phyloP scores from a whole-genome alignment of 176 grass and related monocot genomes.

The Thalia dealbata region DNA sequence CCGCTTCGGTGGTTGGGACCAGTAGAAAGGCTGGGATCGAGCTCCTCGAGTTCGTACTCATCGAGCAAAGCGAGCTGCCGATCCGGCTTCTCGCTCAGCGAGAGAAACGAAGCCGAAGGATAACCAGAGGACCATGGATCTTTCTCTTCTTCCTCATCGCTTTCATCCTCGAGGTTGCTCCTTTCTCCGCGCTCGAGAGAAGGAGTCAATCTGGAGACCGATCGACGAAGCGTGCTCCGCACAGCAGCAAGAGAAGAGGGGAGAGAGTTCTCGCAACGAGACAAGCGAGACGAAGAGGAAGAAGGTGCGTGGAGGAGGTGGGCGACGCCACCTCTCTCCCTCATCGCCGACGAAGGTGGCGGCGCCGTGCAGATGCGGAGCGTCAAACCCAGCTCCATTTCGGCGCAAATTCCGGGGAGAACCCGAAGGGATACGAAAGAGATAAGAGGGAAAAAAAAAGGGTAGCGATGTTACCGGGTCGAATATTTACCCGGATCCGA shows the following conservation, averaged over 20 bases:
- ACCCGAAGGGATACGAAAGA: neutral
- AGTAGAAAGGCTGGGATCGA: conserved; percentile 19
- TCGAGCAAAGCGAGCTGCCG: conserved; percentile 60
- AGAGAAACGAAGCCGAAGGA: conserved; percentile 35
- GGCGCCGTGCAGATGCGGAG: neutral
- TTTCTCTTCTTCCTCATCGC: conserved; percentile 27
- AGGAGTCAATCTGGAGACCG: neutral
- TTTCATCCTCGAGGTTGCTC: conserved; percentile 2
- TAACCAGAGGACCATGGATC: neutral
- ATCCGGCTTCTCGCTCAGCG: conserved; percentile 78
- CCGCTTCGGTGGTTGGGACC: conserved; percentile 60
- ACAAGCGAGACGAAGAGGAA: conserved; percentile 1
- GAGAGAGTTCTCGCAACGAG: neutral
- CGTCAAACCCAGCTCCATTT: conserved; percentile 3
- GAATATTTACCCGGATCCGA: neutral
- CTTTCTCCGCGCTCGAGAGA: conserved; percentile 1
- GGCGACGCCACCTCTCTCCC: neutral
- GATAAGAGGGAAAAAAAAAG: neutral
- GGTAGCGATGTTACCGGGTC: neutral
- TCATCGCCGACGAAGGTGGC: neutral
- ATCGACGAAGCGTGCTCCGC: neutral
- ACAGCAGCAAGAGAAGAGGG: neutral
- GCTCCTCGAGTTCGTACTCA: conserved; percentile 73
- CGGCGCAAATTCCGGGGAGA: neutral
- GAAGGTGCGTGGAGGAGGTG: neutral